Evolutionary conservation across 1,284 basidiomycete species (phyloP).

Genomic region (Cutaneotrichosporon cyanovorans): DNA sequence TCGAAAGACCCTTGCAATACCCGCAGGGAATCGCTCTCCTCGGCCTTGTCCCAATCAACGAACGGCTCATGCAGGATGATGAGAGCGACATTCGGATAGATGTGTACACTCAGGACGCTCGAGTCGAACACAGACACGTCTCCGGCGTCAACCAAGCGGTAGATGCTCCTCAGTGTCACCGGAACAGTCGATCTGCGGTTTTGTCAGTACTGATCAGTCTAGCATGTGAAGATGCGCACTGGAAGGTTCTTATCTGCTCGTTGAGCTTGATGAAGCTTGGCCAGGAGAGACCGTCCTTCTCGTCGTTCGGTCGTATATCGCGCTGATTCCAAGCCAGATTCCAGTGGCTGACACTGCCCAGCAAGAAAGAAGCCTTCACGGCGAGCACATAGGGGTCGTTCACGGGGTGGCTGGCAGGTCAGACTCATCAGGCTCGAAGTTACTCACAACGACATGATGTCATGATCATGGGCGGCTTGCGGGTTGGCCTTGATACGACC

Average conservation of each 20-base stretch:
- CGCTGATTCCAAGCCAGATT: constrained; percentile 35
- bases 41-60: constrained; percentile 16
- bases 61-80: constrained; percentile 34
- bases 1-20: constrained; percentile 27
- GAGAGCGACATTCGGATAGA: constrained; percentile 32
- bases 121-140: constrained; percentile 17
- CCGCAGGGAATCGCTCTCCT: constrained; percentile 3
- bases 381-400: constrained; percentile 32
- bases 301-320: constrained; percentile 24
- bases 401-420: constrained; percentile 28
- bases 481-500: constrained; percentile 25
- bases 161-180: constrained; percentile 25
- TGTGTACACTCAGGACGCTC: constrained; percentile 31
- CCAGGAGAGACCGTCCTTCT: constrained; percentile 15
- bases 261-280: constrained; percentile 22
- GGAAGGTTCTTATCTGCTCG: constrained; percentile 29
- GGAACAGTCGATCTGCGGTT: constrained; percentile 15
- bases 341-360: constrained; percentile 24
- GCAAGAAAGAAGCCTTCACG: constrained; percentile 27
- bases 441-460: constrained; percentile 15
- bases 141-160: constrained; percentile 20
- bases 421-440: too few relatives aligned
- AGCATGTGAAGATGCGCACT: constrained; percentile 10
- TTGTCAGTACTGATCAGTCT: background rate
- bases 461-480: constrained; percentile 25